phyloP scores from a whole-genome alignment of 148 eudicot genomes.

The Dysphania ambrosioides region DNA sequence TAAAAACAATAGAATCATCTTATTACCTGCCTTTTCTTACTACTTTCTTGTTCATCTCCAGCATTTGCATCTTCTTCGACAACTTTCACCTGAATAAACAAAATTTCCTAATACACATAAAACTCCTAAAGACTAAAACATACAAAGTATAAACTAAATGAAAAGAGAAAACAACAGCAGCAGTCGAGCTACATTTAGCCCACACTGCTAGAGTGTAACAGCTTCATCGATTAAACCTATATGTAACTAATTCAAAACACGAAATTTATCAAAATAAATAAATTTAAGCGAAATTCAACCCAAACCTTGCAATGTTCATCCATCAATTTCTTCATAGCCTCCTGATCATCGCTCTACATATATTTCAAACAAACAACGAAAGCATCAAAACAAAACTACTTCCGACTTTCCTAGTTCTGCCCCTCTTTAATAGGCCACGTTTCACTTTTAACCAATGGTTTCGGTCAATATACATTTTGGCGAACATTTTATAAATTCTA shows the following conservation, averaged over 20 bases:
- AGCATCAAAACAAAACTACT: background rate
- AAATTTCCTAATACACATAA: background rate
- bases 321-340: constrained; percentile 44
- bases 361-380: background rate
- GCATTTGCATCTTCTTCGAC: constrained; percentile 5
- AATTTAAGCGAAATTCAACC: constrained; percentile 30
- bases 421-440: background rate
- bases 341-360: constrained; percentile 54
- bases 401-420: no score
- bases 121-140: background rate
- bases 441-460: background rate
- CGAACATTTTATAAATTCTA: no score
- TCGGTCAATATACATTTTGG: no score
- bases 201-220: no score
- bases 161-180: no score
- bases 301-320: constrained; percentile 21
- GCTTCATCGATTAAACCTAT: no score
- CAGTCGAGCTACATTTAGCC: no score
- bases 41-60: constrained; percentile 13
- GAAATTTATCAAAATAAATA: background rate
- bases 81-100: constrained; percentile 16
- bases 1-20: background rate
- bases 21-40: constrained; percentile 27
- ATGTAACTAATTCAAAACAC: background rate
- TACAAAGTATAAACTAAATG: background rate